Base-by-base conservation (phyloP, 2,329 filamentous ascomycete species). In the Phialocephala sp. region DNA sequence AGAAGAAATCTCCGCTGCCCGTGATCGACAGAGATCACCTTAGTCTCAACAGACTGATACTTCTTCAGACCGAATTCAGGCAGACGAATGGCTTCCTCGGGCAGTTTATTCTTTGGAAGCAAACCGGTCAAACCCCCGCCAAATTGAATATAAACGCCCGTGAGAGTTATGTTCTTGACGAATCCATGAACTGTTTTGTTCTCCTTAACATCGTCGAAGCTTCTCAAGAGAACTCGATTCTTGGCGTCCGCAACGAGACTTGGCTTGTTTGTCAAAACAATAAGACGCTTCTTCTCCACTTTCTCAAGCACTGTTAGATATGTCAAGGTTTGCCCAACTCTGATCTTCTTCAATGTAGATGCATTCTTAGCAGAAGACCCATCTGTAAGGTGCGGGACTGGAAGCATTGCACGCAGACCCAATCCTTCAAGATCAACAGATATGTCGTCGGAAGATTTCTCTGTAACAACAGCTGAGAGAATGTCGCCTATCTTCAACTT, bases 301-400 rank as follows among this genome's bases (percentile, higher is more conserved):
- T 97, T 97, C 72, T 93, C 89, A n/a, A 99, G 80, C 15, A 98
- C 87, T 43, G 96, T 82, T n/a, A 99, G 82, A 60, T 95, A 89
- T 20, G 88, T 86, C 55, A 99, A 80, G 32, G 87, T 91, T 79
- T 97, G 93, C 2, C 94, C 94, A 58, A 96, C 90, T 61, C 90
- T 85, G 61, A 98, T 89, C 71, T 91, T 92, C 77, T 93, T 93
- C 74, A 95, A 81, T 0, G 91, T 87, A 22, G 90, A 89, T 67
- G 87, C 84, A 69, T 90, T 91, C 80, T 96, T 97, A 70, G 91
- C 89, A 32, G 84, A 80, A 1, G 93, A 93, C 60, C 93, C 93
- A 79, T 99, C 95, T 1, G 91, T 90, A 35, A 98, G 84, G 66
- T 99, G 95, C 39, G 88, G 87, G 59, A 92, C 80, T 20, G 89